These are phyloP conservation scores for Lactifluus pinguis DNA, from an alignment of 768 basidiomycete species.

Conservation along the genomic window DNA sequence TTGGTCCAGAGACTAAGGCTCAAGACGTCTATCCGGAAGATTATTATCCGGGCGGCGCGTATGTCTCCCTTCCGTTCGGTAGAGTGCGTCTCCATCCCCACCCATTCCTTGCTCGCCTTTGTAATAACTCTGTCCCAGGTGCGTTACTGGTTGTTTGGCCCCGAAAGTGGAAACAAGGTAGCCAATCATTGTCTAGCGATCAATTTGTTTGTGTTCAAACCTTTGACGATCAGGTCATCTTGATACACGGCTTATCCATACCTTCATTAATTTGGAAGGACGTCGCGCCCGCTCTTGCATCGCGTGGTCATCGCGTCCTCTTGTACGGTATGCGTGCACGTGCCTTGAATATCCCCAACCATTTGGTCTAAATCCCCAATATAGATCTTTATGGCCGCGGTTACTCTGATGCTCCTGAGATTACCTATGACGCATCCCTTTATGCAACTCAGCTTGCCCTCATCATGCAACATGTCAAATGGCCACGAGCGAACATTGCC, in stretches of 20 bases:
- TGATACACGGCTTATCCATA: constrained; percentile 72
- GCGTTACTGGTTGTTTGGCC: constrained; percentile 72
- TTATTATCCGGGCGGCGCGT: constrained; percentile 53
- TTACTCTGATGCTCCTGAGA: constrained; percentile 72
- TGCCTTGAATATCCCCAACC: background rate
- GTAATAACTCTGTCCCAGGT: constrained; percentile 33
- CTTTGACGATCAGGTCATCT: constrained; percentile 42
- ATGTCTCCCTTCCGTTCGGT: constrained; percentile 58
- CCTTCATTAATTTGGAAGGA: constrained; percentile 74
- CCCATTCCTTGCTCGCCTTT: background rate
- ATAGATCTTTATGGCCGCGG: constrained; percentile 75
- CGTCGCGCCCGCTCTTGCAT: constrained; percentile 54
- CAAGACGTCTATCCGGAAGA: constrained; percentile 69
- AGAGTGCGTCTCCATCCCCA: constrained; percentile 32
- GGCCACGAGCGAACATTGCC: constrained; percentile 55
- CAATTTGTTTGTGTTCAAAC: background rate
- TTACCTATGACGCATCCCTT: constrained; percentile 53
- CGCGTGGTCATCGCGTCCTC: constrained; percentile 61
- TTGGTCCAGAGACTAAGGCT: constrained; percentile 46
- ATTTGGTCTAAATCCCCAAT: background rate
- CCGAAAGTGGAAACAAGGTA: constrained; percentile 58
- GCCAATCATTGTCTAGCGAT: background rate
- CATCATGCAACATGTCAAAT: constrained; percentile 68
- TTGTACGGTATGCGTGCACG: constrained; percentile 56
- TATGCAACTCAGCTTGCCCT: constrained; percentile 76